Base-by-base conservation (phyloP, 306 rosid genomes). In the Alnus glutinosa region DNA sequence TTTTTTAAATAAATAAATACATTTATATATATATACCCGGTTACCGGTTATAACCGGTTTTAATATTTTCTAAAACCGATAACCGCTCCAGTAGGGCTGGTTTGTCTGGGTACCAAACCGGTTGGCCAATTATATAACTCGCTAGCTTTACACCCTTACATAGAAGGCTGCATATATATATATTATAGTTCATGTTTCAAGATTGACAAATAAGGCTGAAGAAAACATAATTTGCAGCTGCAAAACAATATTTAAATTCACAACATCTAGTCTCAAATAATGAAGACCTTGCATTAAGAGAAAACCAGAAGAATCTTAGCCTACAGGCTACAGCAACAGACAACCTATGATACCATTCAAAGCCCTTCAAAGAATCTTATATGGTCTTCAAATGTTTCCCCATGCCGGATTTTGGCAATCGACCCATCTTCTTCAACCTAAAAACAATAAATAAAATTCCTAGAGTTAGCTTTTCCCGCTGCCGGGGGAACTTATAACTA, bases 361-460 rank as follows among this genome's bases (percentile, higher is more conserved):
- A 95, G 97, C 50, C 96, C 93, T 73, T 92, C 87, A 47, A 93
- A 95, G 73, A 85, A 89, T 67, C 91, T 86, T 55, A 91, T 47
- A 78, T 95, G 99, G 59, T 93, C 99, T 70, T 93, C 93, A 2
- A 91, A 93, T 47, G 89, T 89, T 80, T 93, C 99, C 8, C 87
- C 99, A 37, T 90, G 98, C 73, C 98, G 85, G 84, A 95, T 95
- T 90, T 95, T 91, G 88, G 92, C 74, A 82, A 95, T 89, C 0
- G 96, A 89, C 70, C 92, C 98, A 80, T 91, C 91, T 4, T 91
- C 92, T 71, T 89, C 90, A 30, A 95, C 96, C 99, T 95, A 79
- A 12, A 82, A 78, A 42, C 68, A 59, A 52, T 2, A 74, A 2
- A 66, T 10, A 70, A 57, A 51, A 12, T 52, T 28, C 12, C 7